Percentiles rank a stretch among this genome's conserved stretches.
These are phyloP conservation scores for Neocucurbitaria cava DNA, from an alignment of 2,329 filamentous ascomycete genomes.

Conservation along the genomic window DNA sequence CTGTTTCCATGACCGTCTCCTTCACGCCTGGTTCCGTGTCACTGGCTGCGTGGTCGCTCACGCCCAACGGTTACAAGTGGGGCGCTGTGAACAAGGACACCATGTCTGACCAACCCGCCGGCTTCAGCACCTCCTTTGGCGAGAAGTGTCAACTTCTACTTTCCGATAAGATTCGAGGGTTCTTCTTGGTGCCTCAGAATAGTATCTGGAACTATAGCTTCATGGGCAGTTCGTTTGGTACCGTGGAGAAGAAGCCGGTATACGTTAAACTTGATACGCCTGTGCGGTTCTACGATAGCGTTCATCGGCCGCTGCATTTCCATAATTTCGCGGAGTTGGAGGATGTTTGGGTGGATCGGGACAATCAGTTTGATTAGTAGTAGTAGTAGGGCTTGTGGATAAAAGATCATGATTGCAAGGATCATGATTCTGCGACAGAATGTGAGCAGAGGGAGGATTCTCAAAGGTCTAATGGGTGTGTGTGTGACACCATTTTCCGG, in stretches of 20 bases:
- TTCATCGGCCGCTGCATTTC: constrained; percentile 94
- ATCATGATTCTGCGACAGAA: too few species aligned
- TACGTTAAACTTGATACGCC: constrained; percentile 95
- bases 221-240: constrained; percentile 87
- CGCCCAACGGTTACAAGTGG: constrained; percentile 94
- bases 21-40: constrained; percentile 98
- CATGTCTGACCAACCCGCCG: constrained; percentile 89
- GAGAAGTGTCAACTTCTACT: constrained; percentile 94
- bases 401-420: too few species aligned
- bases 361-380: constrained; percentile 90
- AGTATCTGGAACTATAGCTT: constrained; percentile 98
- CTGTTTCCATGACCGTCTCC: constrained; percentile 90
- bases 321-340: constrained; percentile 97
- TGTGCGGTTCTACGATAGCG: constrained; percentile 83
- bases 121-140: constrained; percentile 90
- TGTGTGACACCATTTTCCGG: too few species aligned
- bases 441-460: too few species aligned
- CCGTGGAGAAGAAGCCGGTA: constrained; percentile 87
- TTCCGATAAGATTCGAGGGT: constrained; percentile 91
- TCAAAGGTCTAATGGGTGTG: too few species aligned
- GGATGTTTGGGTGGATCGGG: constrained; percentile 92
- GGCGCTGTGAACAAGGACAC: constrained; percentile 94
- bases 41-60: constrained; percentile 90
- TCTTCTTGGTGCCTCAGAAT: constrained; percentile 93
- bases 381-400: too few species aligned